A percentile compares a stretch with the other conserved stretches of the same genome.
phyloP scores from a whole-genome alignment of 345 rosid species.

The Syzygium jambos region DNA sequence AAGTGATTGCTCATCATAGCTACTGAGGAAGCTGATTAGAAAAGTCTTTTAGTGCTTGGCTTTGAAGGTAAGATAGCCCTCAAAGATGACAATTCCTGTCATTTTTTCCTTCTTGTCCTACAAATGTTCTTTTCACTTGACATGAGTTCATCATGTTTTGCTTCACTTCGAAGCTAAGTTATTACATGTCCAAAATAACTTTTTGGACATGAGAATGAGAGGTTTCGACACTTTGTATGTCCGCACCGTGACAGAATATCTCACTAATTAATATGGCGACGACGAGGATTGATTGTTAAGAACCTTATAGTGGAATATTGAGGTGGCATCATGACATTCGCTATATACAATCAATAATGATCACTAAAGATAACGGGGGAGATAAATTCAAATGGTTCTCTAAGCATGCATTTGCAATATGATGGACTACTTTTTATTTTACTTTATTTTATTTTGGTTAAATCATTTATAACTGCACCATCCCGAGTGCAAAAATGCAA shows the following conservation, averaged over 20 bases:
- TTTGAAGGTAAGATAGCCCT: slow-evolving; percentile 31
- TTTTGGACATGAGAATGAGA: not conserved
- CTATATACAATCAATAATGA: not conserved
- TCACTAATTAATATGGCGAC: not conserved
- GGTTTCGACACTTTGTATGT: not conserved
- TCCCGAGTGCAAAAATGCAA: fast-evolving
- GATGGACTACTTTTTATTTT: not conserved
- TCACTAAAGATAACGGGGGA: not conserved
- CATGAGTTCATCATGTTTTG: not conserved
- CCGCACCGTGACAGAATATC: too few species aligned
- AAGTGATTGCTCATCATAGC: not conserved
- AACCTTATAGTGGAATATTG: fast-evolving
- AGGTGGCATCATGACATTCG: not conserved
- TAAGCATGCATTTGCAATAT: not conserved
- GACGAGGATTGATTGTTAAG: fast-evolving
- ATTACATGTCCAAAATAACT: not conserved
- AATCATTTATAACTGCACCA: fast-evolving
- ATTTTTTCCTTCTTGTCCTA: not conserved
- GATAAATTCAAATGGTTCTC: not conserved
- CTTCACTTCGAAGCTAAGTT: slow-evolving; percentile 55
- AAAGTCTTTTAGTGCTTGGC: slow-evolving; percentile 16
- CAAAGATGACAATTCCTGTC: not conserved
- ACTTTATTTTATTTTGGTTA: fast-evolving
- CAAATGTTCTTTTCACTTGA: not conserved
- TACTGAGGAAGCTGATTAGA: not conserved